Conservation (phyloP, 1,284 basidiomycete species). For the Athelia sp. region DNA sequence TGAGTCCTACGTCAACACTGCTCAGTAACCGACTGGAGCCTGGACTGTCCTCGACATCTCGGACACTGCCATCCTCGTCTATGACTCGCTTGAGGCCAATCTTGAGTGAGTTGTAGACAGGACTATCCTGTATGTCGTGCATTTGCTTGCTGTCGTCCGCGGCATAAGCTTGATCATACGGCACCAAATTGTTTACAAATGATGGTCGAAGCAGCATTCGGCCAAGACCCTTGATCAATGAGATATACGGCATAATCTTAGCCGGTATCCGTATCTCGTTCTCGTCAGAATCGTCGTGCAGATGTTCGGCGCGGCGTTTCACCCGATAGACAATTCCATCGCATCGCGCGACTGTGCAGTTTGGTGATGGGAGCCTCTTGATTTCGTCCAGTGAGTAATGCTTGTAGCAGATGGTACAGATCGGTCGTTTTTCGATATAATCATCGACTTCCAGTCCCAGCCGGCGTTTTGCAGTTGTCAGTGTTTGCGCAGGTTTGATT, state of each 20-base stretch:
- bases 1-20: constrained; percentile 16
- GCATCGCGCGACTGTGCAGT: constrained; percentile 13
- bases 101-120: constrained; percentile 12
- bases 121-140: constrained; percentile 20
- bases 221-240: constrained; percentile 14
- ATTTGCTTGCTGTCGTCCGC: constrained; percentile 18
- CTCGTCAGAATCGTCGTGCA: not conserved
- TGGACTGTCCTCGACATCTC: constrained; percentile 6
- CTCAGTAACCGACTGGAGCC: constrained; percentile 9
- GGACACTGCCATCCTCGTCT: constrained; percentile 11
- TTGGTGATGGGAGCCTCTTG: constrained; percentile 6
- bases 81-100: constrained; percentile 8
- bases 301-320: not conserved
- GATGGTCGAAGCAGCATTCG: constrained; percentile 14
- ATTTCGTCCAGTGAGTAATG: constrained; percentile 14
- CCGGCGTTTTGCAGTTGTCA: constrained; percentile 14
- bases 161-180: constrained; percentile 2
- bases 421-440: constrained; percentile 16
- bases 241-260: constrained; percentile 12
- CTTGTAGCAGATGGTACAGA: constrained; percentile 22
- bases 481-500: constrained; percentile 6
- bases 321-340: constrained; percentile 7
- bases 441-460: constrained; percentile 21
- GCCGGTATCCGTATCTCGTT: not conserved
- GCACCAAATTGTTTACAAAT: constrained; percentile 5